Evolutionary conservation across 2,329 filamentous ascomycete species (phyloP), one percentile per base, ranked within the genome.

Genomic region (Colletotrichum sp.): DNA sequence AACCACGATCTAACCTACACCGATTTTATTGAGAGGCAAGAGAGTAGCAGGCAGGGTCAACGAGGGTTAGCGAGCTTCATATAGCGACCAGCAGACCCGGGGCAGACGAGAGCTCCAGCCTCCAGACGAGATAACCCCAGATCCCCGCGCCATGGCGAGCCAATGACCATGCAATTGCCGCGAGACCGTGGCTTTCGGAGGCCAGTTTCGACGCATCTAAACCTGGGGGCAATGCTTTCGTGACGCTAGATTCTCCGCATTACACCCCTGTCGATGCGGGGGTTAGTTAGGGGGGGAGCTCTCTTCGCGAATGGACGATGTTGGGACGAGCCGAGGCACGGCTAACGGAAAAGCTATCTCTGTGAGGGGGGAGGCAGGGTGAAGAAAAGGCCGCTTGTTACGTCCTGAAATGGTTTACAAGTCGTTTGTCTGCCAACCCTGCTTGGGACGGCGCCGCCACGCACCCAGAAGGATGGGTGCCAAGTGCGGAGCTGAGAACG

Each of bases 241-340:
- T 74, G 74, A 73, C 65, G 59, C 59, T 65, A 64, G 57, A 61
- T 74, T 52, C 70, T 74, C 71, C 70, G 64, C 74, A 74, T 27
- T 32, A 8, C 12, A 76, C 25, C 74, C 74, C 74, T 74, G 74
- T 76, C 65, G 49, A 66, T 74, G 74, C 70, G 74, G 71, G 73
- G 74, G 57, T 49, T 22, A 30, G 59, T 49, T 63, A 55, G 30
- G 57, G 44, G 66, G 29, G 55, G 34, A 71, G 68, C 61, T 32
- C 30, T 27, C 25, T 39, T 66, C 30, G 25, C 66, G 69, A 55
- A 57, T 76, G 57, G 61, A n/a, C 22, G 44, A 52, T 39, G 65
- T 62, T 27, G 49, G 13, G 68, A 63, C 22, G 29, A 70, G 68
- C 68, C 68, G 68, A 70, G 68, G 68, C 34, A 70, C 68, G 68